Evolutionary conservation across 2,329 filamentous ascomycete genomes (phyloP).

Genomic region (Aulographum hederae): DNA sequence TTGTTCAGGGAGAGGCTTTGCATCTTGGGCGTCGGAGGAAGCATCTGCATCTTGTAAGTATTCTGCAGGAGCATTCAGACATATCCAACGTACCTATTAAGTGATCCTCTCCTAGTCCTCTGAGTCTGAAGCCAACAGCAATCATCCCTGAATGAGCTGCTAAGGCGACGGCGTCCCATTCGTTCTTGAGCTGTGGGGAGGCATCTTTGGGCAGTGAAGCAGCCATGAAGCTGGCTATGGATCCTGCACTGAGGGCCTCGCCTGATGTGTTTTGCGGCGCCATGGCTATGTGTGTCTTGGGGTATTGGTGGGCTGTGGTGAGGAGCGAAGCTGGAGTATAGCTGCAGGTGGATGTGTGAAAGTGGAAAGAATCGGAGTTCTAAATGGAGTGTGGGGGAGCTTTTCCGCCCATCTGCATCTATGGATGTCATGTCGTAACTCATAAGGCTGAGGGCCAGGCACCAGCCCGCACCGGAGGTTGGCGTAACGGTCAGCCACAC

Average conservation of each 20-base stretch:
- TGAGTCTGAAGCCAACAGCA: constrained; percentile 60
- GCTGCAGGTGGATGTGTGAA: too few species aligned
- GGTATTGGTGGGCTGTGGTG: background rate
- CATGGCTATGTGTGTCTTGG: constrained; percentile 10
- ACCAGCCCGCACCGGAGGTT: too few species aligned
- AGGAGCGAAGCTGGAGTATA: too few species aligned
- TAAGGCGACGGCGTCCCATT: constrained; percentile 69
- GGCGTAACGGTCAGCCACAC: too few species aligned
- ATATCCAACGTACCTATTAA: background rate
- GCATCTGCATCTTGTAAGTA: constrained; percentile 26
- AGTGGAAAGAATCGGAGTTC: too few species aligned
- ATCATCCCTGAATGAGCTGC: constrained; percentile 71
- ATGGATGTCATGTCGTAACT: too few species aligned
- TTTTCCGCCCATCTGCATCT: too few species aligned
- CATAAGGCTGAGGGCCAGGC: too few species aligned
- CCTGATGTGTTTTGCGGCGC: constrained; percentile 12
- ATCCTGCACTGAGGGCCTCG: constrained; percentile 25
- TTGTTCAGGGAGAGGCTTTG: constrained; percentile 47
- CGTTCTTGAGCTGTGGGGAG: constrained; percentile 36
- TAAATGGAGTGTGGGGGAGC: too few species aligned
- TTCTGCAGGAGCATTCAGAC: constrained; percentile 1
- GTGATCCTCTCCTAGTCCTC: constrained; percentile 67
- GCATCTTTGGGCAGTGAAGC: constrained; percentile 21
- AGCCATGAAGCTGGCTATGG: constrained; percentile 24
- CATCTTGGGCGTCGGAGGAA: constrained; percentile 34